phyloP scores from a whole-genome alignment of 495 filamentous ascomycete genomes.

The Apiosordaria backusii region DNA sequence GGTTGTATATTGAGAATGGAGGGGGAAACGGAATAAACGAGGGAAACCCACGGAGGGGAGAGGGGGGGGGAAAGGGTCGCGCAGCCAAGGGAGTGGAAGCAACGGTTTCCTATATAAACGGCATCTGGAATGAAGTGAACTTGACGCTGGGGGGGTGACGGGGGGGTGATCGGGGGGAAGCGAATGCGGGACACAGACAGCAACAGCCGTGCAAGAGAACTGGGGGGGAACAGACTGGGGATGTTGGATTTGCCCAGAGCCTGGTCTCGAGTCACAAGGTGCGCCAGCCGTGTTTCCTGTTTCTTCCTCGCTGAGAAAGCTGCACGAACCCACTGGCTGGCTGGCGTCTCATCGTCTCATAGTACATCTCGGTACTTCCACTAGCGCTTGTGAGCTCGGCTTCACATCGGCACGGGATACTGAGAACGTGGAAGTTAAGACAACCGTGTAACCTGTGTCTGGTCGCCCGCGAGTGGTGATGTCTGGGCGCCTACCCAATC shows the following conservation, averaged over 20 bases:
- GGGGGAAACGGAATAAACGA: not conserved
- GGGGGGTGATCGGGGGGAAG: not conserved
- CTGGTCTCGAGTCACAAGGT: not conserved
- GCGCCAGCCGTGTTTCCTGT: slow-evolving; percentile 4
- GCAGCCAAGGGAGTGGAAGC: not conserved
- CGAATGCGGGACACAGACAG: slow-evolving; percentile 1
- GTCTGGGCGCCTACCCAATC: slow-evolving; percentile 2
- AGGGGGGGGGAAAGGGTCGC: not conserved
- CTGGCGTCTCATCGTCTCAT: slow-evolving; percentile 20
- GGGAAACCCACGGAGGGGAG: slow-evolving; percentile 2
- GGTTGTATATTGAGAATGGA: not conserved
- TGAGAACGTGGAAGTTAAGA: not conserved
- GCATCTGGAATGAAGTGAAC: not conserved
- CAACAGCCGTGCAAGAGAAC: not conserved
- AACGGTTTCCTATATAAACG: slow-evolving; percentile 1
- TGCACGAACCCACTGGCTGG: slow-evolving; percentile 8
- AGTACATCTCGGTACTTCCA: slow-evolving; percentile 25
- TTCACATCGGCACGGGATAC: slow-evolving; percentile 3
- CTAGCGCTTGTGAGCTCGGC: slow-evolving; percentile 11
- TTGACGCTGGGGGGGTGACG: not conserved
- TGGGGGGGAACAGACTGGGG: not conserved
- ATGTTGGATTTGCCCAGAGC: not conserved
- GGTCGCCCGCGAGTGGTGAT: not conserved
- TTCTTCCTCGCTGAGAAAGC: not conserved
- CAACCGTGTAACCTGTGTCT: not conserved